phyloP scores from a whole-genome alignment of 2,329 filamentous ascomycete species.

The Alternaria longipes region DNA sequence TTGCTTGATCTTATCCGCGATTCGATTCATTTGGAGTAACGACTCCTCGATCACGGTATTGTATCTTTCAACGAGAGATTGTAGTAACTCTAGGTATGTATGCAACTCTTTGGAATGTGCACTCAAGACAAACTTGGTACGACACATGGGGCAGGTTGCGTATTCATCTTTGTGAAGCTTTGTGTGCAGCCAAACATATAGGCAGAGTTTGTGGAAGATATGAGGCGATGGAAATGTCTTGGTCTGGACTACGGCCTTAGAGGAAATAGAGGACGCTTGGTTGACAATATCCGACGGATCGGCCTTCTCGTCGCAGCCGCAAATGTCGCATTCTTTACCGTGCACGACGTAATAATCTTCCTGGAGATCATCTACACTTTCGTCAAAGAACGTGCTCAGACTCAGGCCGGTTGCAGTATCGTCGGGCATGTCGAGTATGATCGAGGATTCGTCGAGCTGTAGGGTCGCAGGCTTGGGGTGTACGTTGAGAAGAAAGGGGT shows the following conservation, averaged over 20 bases:
- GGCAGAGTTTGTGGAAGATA: slow-evolving; percentile 1
- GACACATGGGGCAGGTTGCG: slow-evolving; percentile 2
- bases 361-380: neutral
- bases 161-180: neutral
- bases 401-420: neutral
- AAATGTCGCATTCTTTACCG: neutral
- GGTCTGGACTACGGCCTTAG: neutral
- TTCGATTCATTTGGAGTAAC: neutral
- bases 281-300: neutral
- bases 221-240: neutral
- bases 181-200: neutral
- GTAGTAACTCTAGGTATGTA: neutral
- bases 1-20: neutral
- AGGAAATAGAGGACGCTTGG: neutral
- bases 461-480: neutral
- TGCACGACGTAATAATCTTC: neutral
- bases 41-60: neutral
- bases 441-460: neutral
- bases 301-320: neutral
- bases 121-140: neutral
- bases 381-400: neutral
- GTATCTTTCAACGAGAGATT: neutral
- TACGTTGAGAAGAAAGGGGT: neutral
- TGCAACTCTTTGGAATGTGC: neutral
- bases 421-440: neutral